Conservation (phyloP, 2,329 filamentous ascomycete genomes). For the Hypomyces rosellus region DNA sequence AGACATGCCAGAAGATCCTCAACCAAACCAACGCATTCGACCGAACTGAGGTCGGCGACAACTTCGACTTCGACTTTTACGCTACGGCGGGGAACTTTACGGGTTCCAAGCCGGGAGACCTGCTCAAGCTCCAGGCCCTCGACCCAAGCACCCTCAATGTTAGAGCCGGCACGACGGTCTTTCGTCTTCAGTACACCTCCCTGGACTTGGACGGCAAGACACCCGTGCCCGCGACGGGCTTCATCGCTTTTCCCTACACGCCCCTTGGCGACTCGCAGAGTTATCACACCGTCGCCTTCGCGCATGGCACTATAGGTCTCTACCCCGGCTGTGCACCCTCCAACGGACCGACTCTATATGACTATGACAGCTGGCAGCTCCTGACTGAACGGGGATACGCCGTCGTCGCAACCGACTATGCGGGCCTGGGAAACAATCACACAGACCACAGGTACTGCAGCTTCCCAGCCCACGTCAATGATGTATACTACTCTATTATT, state of each 20-base stretch:
- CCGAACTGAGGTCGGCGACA: too few relatives aligned
- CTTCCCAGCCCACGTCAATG: conserved; percentile 10
- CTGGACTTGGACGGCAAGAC: conserved; percentile 9
- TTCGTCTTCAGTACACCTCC: conserved; percentile 16
- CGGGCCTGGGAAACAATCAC: conserved; percentile 17
- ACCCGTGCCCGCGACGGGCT: conserved; percentile 11
- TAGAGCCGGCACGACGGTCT: conserved; percentile 12
- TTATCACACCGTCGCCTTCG: conserved; percentile 6
- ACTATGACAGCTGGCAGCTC: conserved; percentile 11
- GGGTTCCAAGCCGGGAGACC: conserved; percentile 9
- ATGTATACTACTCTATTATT: conserved; percentile 13
- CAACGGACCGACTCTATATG: conserved; percentile 5
- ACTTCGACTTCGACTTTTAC: conserved; percentile 6
- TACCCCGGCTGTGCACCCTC: conserved; percentile 12
- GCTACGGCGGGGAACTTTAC: conserved; percentile 12
- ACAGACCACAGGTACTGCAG: conserved; percentile 16
- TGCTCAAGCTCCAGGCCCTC: conserved; percentile 14
- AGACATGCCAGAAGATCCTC: too few relatives aligned
- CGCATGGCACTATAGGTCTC: conserved; percentile 14
- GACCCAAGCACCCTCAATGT: conserved; percentile 8
- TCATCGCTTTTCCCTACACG: conserved; percentile 11
- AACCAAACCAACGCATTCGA: too few relatives aligned
- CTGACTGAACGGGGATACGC: conserved; percentile 10
- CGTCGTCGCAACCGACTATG: conserved; percentile 18
- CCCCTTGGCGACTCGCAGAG: neutral